Conservation (phyloP, 805 yeast genomes). For the Ogataea siamensis region DNA sequence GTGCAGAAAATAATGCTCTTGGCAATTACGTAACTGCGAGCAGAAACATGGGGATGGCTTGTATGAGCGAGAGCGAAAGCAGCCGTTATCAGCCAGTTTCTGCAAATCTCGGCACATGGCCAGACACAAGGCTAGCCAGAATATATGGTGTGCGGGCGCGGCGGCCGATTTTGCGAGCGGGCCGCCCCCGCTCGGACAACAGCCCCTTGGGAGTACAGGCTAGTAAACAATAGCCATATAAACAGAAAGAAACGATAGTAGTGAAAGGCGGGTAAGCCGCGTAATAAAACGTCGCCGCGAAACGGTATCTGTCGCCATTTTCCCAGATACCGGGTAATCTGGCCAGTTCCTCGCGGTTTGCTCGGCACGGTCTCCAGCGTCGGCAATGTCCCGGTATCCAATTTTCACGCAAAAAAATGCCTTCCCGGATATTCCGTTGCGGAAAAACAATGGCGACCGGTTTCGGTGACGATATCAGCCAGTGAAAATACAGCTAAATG, state of each 20-base stretch:
- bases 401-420: conserved; percentile 8
- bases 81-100: no score
- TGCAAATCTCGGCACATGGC: no score
- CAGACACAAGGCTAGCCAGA: no score
- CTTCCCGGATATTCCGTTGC: conserved; percentile 10
- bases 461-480: conserved; percentile 3
- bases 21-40: conserved; percentile 7
- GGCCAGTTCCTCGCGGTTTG: conserved; percentile 1
- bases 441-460: conserved; percentile 8
- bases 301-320: neutral
- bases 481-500: conserved; percentile 13
- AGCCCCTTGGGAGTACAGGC: no score
- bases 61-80: neutral
- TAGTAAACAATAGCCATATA: neutral
- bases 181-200: no score
- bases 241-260: conserved; percentile 1
- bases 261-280: neutral
- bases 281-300: neutral
- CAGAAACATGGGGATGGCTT: conserved; percentile 4
- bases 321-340: neutral
- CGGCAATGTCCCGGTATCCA: conserved; percentile 7
- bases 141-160: no score
- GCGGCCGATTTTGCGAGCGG: no score
- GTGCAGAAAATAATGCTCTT: conserved; percentile 5
- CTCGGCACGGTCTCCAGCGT: conserved; percentile 13